A percentile compares a stretch with the other conserved stretches of the same genome.
phyloP scores from a whole-genome alignment of 2,329 filamentous ascomycete species.

The Gnomoniopsis sp. region DNA sequence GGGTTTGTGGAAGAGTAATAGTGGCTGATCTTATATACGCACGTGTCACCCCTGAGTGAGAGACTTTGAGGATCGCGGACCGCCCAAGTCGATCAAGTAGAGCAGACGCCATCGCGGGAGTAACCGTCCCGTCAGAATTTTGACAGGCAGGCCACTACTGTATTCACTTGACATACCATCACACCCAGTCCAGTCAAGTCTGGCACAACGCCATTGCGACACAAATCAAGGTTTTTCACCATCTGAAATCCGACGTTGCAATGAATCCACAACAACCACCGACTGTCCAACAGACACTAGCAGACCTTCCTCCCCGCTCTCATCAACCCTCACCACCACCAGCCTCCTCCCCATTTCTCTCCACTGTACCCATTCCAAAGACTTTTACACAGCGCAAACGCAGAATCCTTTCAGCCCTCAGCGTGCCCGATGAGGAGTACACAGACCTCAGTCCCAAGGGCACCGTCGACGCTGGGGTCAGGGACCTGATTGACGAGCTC shows the following conservation, averaged over 20 bases:
- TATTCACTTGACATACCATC: no score
- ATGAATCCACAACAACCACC: background rate
- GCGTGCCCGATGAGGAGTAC: constrained; percentile 67
- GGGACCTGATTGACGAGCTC: constrained; percentile 72
- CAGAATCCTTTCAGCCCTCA: constrained; percentile 68
- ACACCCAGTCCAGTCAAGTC: no score
- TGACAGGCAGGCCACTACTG: background rate
- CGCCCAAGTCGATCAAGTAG: background rate
- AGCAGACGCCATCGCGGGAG: background rate
- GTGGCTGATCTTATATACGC: background rate
- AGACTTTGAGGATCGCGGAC: background rate
- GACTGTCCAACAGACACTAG: background rate
- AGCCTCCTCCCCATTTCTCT: background rate
- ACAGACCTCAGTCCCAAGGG: constrained; percentile 87
- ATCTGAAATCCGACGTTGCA: background rate
- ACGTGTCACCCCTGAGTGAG: constrained; percentile 14
- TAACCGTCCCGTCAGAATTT: background rate
- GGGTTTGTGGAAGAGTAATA: no score
- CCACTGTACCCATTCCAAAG: constrained; percentile 19
- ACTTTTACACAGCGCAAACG: constrained; percentile 62
- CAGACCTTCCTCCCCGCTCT: background rate
- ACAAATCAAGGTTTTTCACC: background rate
- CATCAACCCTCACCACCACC: background rate
- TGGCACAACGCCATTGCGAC: background rate
- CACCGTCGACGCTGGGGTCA: constrained; percentile 75